Conservation (phyloP, 257 asterid species). For the Linderniella brevidens region DNA sequence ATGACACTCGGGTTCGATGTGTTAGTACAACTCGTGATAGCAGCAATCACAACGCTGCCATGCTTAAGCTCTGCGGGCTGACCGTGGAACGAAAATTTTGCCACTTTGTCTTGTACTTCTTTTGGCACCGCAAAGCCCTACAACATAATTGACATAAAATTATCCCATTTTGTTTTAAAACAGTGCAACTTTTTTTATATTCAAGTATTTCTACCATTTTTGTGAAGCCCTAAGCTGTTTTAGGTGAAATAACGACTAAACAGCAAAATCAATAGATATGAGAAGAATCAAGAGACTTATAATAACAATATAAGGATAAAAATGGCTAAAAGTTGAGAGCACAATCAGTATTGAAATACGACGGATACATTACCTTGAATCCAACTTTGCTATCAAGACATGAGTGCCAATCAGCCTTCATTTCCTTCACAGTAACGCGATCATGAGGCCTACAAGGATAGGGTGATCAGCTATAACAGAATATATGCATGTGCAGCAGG, state of each 20-base stretch:
- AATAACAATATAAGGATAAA: slow-evolving; percentile 2
- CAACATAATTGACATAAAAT: slow-evolving; percentile 2
- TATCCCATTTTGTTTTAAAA: too few species aligned
- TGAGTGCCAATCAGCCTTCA: slow-evolving; percentile 90
- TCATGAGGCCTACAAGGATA: slow-evolving; percentile 73
- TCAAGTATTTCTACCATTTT: too few species aligned
- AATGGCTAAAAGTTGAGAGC: slow-evolving; percentile 1
- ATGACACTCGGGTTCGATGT: slow-evolving; percentile 96
- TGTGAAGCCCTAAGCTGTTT: neutral
- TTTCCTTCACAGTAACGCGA: slow-evolving; percentile 67
- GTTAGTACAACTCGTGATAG: slow-evolving; percentile 93
- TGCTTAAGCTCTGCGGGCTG: slow-evolving; percentile 88
- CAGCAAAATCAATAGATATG: too few species aligned
- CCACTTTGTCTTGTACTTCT: slow-evolving; percentile 72
- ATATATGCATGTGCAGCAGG: slow-evolving; percentile 1
- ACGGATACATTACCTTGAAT: slow-evolving; percentile 53
- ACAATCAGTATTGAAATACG: slow-evolving; percentile 3
- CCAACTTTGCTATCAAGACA: slow-evolving; percentile 89
- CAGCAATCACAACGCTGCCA: slow-evolving; percentile 93
- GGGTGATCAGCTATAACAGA: slow-evolving; percentile 6
- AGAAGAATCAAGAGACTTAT: neutral
- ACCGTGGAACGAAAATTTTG: slow-evolving; percentile 63
- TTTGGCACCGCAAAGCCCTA: slow-evolving; percentile 92
- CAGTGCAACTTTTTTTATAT: too few species aligned
- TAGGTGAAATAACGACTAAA: too few species aligned